Conservation (phyloP, 2,329 filamentous ascomycete species). For the Cytospora paraplurivora region DNA sequence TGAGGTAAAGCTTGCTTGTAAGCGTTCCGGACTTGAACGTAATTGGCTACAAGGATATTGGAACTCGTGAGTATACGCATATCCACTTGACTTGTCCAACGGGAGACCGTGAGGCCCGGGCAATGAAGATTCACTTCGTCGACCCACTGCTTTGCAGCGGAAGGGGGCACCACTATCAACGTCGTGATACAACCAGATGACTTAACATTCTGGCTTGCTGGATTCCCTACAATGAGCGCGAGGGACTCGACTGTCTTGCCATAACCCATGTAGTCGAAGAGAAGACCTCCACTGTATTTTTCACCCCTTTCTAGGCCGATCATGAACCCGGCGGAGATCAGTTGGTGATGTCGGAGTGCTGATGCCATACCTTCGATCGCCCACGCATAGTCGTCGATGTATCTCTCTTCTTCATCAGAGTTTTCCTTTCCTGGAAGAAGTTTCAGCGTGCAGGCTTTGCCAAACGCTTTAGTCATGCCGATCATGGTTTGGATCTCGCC, state of each 20-base stretch:
- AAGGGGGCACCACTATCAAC: background rate
- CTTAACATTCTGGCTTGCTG: background rate
- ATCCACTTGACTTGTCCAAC: background rate
- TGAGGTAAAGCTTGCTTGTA: background rate
- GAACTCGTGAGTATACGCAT: background rate
- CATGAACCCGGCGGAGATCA: background rate
- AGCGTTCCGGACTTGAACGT: background rate
- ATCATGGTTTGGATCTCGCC: background rate
- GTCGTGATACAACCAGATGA: background rate
- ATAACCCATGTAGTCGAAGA: slow-evolving; percentile 5
- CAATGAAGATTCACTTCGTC: slow-evolving; percentile 2
- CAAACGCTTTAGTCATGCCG: background rate
- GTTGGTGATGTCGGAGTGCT: background rate
- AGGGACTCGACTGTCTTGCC: background rate
- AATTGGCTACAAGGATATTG: slow-evolving; percentile 1
- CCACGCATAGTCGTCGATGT: slow-evolving; percentile 2
- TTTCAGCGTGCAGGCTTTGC: background rate
- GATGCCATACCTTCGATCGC: background rate
- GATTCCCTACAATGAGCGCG: background rate
- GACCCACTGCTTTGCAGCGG: background rate
- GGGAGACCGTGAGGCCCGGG: background rate
- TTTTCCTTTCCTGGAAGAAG: background rate
- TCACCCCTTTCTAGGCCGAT: background rate
- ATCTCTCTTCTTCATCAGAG: background rate
- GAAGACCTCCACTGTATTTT: background rate